Evolutionary conservation across 2,329 filamentous ascomycete species (phyloP), one percentile per base, ranked within the genome.

Genomic region (Daldinia sp.): DNA sequence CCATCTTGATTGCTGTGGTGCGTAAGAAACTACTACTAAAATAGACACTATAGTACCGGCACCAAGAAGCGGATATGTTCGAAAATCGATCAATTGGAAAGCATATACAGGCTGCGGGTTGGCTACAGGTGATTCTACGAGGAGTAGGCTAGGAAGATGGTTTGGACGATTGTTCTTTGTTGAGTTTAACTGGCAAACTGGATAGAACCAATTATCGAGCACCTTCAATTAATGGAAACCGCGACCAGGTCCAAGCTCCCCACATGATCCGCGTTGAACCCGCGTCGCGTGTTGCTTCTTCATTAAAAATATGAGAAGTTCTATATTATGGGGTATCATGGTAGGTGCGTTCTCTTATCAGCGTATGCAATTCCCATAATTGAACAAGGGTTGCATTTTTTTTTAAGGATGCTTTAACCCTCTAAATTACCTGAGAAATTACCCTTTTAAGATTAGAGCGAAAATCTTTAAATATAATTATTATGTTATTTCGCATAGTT

Each of bases 1-100:
- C 73, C 72, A 74, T 74, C 21, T 66, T 69, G 19, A 30, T 27
- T 30, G 7, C 47, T 15, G 29, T 19, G 13, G 10, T 15, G 10
- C 15, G 21, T n/a, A 39, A 7, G 6, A 43, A n/a, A 25, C 13
- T 6, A 43, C 17, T 6, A 13, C 39, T 43, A 43, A 25, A 43
- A n/a, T 43, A 19, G 13, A 21, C 19, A 25, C 39, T 25, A 25
- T 13, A 7, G 13, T 21, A 13, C 4, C 6, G 21, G 27, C n/a
- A n/a, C n/a, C n/a, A n/a, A n/a, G n/a, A 23, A 23, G 21, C 21
- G 10, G 10, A 25, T 37, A 11, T 23, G 7, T n/a, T 29, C 17
- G 21, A 25, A 25, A 51, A 2, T 13, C 13, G 23, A 21, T 30
- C 45, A 48, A 48, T 48, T 48, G n/a, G n/a, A 48, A 48, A 4